Base-by-base conservation (phyloP, 73 alveolate species). In the Paramecium sonneborni region DNA sequence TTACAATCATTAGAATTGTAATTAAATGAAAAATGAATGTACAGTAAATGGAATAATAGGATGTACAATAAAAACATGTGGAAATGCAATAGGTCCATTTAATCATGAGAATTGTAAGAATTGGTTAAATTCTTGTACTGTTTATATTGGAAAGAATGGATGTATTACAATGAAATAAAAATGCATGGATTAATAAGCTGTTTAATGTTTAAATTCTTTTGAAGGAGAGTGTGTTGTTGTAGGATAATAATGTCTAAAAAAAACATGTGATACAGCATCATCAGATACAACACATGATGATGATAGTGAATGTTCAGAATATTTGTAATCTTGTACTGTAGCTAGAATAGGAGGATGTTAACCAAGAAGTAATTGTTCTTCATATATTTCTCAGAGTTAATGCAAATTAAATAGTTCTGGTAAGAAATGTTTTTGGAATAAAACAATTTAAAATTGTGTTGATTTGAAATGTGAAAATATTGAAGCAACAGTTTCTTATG, bases 401-500 rank as follows among this genome's bases (percentile, higher is more conserved):
- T 57, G 76, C 76, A 12, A 20, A 57, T 57, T 57, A 57, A 7
- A 11, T 41, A 41, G n/a, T n/a, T n/a, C n/a, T n/a, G 57, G 57
- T 41, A 23, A 28, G 10, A 69, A 35, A 69, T 69, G 85, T 69
- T 69, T 69, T 57, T 69, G 48, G 48, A 69, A 69, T 69, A 56
- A 20, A 0, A 7, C 76, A 14, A 21, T 32, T 28, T 10, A 28
- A 14, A 69, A 20, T 10, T 32, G 56, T 69, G 85, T 69, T 8
- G 56, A 35, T 69, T 69, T 32, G 3, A 4, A 9, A 6, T 69
- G 48, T 28, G 57, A 7, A 1, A 28, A 28, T 32, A 14, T 69
- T 10, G 57, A 69, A 3, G 15, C 10, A 0, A 9, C 56, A n/a
- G 10, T 7, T 18, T 28, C 6, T 5, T 35, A 28, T 14, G 14